phyloP scores from a whole-genome alignment of 140 eudicot species.

The Bidens hawaiensis region DNA sequence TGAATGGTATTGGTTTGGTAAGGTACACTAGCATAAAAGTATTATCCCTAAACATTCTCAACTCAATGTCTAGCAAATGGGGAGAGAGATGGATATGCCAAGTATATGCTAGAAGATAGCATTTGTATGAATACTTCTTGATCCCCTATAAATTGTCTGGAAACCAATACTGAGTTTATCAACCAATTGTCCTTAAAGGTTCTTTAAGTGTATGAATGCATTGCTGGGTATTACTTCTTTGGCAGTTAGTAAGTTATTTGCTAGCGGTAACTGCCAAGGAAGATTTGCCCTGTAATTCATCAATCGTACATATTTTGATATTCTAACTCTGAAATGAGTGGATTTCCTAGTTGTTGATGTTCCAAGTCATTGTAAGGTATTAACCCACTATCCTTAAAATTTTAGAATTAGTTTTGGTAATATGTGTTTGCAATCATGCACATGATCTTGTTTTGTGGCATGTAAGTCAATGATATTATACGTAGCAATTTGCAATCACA shows the following conservation, averaged over 20 bases:
- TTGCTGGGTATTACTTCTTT: not conserved
- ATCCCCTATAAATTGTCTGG: constrained; percentile 8
- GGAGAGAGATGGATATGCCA: no score
- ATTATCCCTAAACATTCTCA: not conserved
- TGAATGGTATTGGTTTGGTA: not conserved
- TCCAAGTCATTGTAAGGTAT: no score
- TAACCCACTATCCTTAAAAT: no score
- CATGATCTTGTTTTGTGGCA: not conserved
- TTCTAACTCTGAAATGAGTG: not conserved
- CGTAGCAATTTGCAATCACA: no score
- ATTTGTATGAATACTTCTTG: not conserved
- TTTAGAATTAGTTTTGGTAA: no score
- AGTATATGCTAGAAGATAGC: no score
- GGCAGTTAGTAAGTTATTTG: not conserved
- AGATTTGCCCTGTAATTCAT: constrained; percentile 24
- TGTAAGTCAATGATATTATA: not conserved
- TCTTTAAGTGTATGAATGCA: not conserved
- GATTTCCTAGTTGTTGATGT: not conserved
- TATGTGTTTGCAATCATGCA: no score
- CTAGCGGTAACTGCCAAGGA: constrained; percentile 13
- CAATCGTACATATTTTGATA: not conserved
- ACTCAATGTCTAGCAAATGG: no score
- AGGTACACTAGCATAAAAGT: not conserved
- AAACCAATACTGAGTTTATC: not conserved
- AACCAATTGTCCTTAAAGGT: not conserved